Conservation (phyloP, 140 eudicot species). For the Cichorium intybus region DNA sequence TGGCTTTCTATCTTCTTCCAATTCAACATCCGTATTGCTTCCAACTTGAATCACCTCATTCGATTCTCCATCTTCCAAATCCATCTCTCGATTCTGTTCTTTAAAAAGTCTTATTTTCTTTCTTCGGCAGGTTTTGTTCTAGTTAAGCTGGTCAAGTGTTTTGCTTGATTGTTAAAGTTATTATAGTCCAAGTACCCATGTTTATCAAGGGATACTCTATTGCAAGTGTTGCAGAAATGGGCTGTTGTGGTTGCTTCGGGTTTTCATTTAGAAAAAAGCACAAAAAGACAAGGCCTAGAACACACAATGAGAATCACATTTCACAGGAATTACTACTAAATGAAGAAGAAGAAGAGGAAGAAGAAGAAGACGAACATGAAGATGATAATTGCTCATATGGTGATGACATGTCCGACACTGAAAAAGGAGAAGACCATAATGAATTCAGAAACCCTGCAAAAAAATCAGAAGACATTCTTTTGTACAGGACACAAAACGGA, state of each 20-base stretch:
- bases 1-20: slow-evolving; percentile 3
- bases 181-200: slow-evolving; percentile 30
- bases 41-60: background rate
- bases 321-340: slow-evolving; percentile 59
- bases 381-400: slow-evolving; percentile 39
- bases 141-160: slow-evolving; percentile 19
- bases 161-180: slow-evolving; percentile 14
- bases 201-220: slow-evolving; percentile 42
- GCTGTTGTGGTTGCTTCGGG: slow-evolving; percentile 95
- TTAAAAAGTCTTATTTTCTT: background rate
- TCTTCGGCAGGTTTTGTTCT: slow-evolving; percentile 21
- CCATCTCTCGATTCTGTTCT: background rate
- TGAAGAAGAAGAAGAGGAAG: slow-evolving; percentile 55
- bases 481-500: slow-evolving; percentile 52
- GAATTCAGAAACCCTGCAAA: slow-evolving; percentile 57
- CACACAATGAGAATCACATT: slow-evolving; percentile 24
- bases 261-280: slow-evolving; percentile 52
- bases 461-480: slow-evolving; percentile 72
- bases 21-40: background rate
- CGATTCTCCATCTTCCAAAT: background rate
- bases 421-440: slow-evolving; percentile 48
- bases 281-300: slow-evolving; percentile 34
- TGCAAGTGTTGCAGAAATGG: slow-evolving; percentile 67
- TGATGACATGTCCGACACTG: slow-evolving; percentile 60
- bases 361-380: slow-evolving; percentile 44